Base-by-base conservation (phyloP, 2,329 filamentous ascomycete species). In the Apiospora kogelbergensis region DNA sequence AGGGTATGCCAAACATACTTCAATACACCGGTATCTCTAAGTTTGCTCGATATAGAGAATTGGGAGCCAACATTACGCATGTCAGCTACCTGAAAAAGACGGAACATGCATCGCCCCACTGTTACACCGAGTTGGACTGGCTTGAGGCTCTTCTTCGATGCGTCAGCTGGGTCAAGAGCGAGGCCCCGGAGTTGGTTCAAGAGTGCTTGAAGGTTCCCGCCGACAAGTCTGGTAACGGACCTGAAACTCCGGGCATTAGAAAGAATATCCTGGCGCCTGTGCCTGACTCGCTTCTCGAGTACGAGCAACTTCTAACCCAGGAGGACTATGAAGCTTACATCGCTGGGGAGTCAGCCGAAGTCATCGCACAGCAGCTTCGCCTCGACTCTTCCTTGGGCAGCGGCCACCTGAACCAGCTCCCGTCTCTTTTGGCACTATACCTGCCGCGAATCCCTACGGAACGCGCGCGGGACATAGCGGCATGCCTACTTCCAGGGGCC, bases 91-190 rank as follows among this genome's bases (percentile, higher is more conserved):
- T 57, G 26, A 57, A 57, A 20, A 57, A 57, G 48, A 57, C 48
- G 26, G 26, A 57, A 30, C 26, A 57, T 15, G 48, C 26, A 5
- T 33, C 24, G 26, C 41, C 57, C 20, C 67, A 68, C 26, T 42
- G n/a, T n/a, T 60, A 26, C 26, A 15, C 42, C 4, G 67, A 68
- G 30, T 11, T 68, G 26, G 57, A 68, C 15, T 68, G 67, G 67
- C 57, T 68, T 20, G 67, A 68, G 26, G 40, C 57, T 5, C 42
- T 44, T 33, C 42, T 63, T 11, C 57, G 57, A 4, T 68, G 67
- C 26, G 67, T 68, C 17, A 60, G 46, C 20, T 68, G 67, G 67
- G 46, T 63, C n/a, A 24, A 64, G 22, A 41, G 48, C 48, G 26
- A 57, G 20, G 48, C 48, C 26, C 48, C 48, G 33, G 26, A 57